phyloP scores from a whole-genome alignment of 2,329 filamentous ascomycete species.

The Aspergillus fijiensis region DNA sequence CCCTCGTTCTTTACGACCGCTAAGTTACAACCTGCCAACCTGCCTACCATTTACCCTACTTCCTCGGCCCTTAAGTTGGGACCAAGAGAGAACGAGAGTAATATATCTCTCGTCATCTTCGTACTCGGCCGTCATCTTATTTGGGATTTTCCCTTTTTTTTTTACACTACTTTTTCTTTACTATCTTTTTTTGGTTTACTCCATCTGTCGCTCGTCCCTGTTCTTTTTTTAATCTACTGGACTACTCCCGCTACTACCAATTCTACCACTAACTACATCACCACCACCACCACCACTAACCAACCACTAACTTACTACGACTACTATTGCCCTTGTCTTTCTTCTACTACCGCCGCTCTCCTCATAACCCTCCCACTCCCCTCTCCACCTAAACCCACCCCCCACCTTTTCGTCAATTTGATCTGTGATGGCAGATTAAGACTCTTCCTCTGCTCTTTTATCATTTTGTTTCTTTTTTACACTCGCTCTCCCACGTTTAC shows the following conservation, averaged over 20 bases:
- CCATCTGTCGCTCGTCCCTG: slow-evolving; percentile 5
- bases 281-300: slow-evolving; percentile 11
- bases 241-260: neutral
- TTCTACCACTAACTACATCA: neutral
- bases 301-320: slow-evolving; percentile 13
- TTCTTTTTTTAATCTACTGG: slow-evolving; percentile 12
- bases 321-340: slow-evolving; percentile 26
- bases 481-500: slow-evolving; percentile 40
- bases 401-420: slow-evolving; percentile 13
- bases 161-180: slow-evolving; percentile 7
- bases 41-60: neutral
- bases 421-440: slow-evolving; percentile 34
- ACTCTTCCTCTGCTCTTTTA: slow-evolving; percentile 16
- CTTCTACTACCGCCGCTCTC: slow-evolving; percentile 18
- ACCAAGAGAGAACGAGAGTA: slow-evolving; percentile 16
- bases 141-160: neutral
- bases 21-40: neutral
- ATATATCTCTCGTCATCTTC: slow-evolving; percentile 23
- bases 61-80: slow-evolving; percentile 17
- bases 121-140: slow-evolving; percentile 6
- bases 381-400: neutral
- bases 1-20: slow-evolving; percentile 13
- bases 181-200: slow-evolving; percentile 4
- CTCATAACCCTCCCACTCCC: slow-evolving; percentile 19
- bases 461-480: slow-evolving; percentile 21